These are phyloP conservation scores for Leccinum disarticulatum DNA, from an alignment of 768 basidiomycete genomes.

Conservation along the genomic window DNA sequence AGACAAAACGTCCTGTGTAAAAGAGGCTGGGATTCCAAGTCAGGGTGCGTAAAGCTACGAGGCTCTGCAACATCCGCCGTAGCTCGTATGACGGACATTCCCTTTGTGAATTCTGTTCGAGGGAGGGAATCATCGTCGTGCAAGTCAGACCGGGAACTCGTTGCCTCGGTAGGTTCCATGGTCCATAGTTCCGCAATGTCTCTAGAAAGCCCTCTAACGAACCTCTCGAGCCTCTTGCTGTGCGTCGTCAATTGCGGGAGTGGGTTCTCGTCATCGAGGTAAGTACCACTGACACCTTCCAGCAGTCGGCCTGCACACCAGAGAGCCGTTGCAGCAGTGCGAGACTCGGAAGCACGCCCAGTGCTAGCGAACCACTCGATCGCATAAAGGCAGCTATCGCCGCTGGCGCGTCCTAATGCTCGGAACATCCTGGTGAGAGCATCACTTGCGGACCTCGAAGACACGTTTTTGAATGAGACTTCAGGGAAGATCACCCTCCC, in stretches of 20 bases:
- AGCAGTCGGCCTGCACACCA: constrained; percentile 83
- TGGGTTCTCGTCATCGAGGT: constrained; percentile 34
- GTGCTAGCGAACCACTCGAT: constrained; percentile 80
- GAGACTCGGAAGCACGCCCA: constrained; percentile 43
- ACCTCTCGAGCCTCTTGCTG: constrained; percentile 59
- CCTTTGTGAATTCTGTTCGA: constrained; percentile 62
- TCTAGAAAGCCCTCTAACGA: constrained; percentile 61
- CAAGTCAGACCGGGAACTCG: constrained; percentile 17
- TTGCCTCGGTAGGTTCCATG: constrained; percentile 33
- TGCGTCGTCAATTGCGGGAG: constrained; percentile 4
- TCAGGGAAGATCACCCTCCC: constrained; percentile 54
- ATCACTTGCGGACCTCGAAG: constrained; percentile 48
- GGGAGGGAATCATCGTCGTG: constrained; percentile 37
- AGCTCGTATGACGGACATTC: constrained; percentile 61
- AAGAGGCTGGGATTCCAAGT: constrained; percentile 47
- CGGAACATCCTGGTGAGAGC: constrained; percentile 72
- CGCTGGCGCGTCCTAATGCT: constrained; percentile 65
- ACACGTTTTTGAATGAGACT: constrained; percentile 53
- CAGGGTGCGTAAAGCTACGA: constrained; percentile 25
- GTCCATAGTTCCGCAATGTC: constrained; percentile 76
- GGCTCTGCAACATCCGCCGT: constrained; percentile 49
- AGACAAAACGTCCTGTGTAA: constrained; percentile 73
- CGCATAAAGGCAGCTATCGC: constrained; percentile 68
- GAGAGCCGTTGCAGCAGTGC: constrained; percentile 63
- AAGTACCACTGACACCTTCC: constrained; percentile 62